Conservation (phyloP, 2,329 filamentous ascomycete genomes). For the Colletotrichum sansevieriae region DNA sequence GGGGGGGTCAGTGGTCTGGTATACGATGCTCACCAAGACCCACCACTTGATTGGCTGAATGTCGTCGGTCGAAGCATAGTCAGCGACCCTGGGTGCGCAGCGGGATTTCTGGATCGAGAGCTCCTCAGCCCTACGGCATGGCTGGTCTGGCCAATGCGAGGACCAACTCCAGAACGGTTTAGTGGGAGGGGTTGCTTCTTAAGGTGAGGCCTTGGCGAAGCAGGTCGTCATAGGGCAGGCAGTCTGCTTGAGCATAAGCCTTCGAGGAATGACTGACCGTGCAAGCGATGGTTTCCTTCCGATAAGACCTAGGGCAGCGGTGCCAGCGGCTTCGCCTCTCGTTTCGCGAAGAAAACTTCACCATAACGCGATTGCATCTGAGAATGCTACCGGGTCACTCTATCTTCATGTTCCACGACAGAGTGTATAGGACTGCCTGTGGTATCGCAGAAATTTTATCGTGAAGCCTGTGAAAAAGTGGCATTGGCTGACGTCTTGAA, state of each 20-base stretch:
- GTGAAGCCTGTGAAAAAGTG: too few relatives aligned
- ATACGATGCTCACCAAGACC: slow-evolving; percentile 23
- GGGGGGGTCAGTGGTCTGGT: slow-evolving; percentile 27
- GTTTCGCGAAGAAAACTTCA: too few relatives aligned
- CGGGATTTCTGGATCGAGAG: background rate
- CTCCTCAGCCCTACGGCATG: slow-evolving; percentile 36
- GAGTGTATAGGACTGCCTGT: too few relatives aligned
- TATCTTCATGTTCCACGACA: too few relatives aligned
- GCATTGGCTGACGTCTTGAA: too few relatives aligned
- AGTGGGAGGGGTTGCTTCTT: slow-evolving; percentile 11
- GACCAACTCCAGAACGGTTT: slow-evolving; percentile 11
- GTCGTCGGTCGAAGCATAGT: slow-evolving; percentile 8
- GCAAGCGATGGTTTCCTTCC: too few relatives aligned
- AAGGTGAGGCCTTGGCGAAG: slow-evolving; percentile 11
- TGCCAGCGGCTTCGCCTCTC: too few relatives aligned
- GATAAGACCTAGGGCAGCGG: too few relatives aligned
- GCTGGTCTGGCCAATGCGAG: slow-evolving; percentile 13
- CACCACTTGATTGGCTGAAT: slow-evolving; percentile 24
- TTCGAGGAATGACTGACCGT: background rate
- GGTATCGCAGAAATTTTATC: too few relatives aligned
- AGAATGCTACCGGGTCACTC: too few relatives aligned
- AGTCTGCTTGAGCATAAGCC: background rate
- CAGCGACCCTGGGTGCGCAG: background rate
- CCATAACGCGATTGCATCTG: too few relatives aligned
- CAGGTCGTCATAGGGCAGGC: background rate